phyloP scores from a whole-genome alignment of 768 basidiomycete genomes.

The Kwoniella dejecticola region DNA sequence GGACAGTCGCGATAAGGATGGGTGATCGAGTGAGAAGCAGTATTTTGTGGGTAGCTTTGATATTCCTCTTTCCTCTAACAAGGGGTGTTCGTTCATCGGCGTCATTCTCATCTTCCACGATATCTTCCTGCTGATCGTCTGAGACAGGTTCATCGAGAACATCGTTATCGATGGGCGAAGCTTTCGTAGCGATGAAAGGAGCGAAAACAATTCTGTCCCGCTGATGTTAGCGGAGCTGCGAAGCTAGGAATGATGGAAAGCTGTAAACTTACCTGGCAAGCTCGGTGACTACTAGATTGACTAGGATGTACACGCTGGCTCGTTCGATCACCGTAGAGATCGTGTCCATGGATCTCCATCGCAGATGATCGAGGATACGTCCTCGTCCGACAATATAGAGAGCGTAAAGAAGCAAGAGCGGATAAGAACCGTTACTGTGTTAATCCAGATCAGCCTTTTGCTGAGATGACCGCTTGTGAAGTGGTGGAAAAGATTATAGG shows the following conservation, averaged over 20 bases:
- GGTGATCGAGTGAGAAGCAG: constrained; percentile 16
- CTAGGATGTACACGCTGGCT: constrained; percentile 39
- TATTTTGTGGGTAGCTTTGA: constrained; percentile 1
- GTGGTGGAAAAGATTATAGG: neutral
- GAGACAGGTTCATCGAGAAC: constrained; percentile 5
- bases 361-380: constrained; percentile 38
- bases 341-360: constrained; percentile 47
- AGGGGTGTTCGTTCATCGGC: constrained; percentile 48
- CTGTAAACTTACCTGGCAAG: constrained; percentile 39
- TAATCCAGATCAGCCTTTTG: too few species aligned
- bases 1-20: constrained; percentile 31
- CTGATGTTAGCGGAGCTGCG: neutral
- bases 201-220: constrained; percentile 5
- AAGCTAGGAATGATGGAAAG: too few species aligned
- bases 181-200: constrained; percentile 13
- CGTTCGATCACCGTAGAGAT: constrained; percentile 27
- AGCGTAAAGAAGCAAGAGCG: constrained; percentile 38
- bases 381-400: constrained; percentile 27
- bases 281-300: constrained; percentile 46
- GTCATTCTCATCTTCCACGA: constrained; percentile 26
- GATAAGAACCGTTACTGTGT: constrained; percentile 45
- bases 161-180: neutral
- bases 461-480: too few species aligned
- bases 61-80: constrained; percentile 11
- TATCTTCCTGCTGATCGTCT: neutral